Evolutionary conservation across 805 yeast genomes (phyloP), one percentile per base, ranked within the genome.

Genomic region (Hemisphaericaspora nanyangensis): DNA sequence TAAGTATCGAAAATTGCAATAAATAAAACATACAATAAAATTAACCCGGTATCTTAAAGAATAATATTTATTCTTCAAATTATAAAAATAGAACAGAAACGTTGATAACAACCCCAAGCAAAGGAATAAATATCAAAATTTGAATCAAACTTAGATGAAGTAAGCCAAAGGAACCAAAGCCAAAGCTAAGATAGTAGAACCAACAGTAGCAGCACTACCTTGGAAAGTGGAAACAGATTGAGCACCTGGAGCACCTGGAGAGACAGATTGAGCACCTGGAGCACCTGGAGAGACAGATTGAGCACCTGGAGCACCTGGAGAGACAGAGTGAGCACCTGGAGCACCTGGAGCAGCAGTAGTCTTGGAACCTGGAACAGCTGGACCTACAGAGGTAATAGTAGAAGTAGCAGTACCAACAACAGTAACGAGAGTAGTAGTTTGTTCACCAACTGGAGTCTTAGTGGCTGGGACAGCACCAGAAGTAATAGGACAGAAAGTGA

Each of bases 161-260:
- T 58, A 60, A 39, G 63, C 69, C 43, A 60, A 56, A 40, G 70
- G 62, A 35, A 63, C 44, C 42, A 61, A 56, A 33, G 55, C 48
- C 31, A 56, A 40, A 30, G 65, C 67, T 24, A 52, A 39, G 44
- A 54, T 42, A 17, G 67, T 59, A 24, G 56, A 53, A 29, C 47
- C 46, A 32, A 41, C 35, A 33, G 40, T 45, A 37, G 43, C 39
- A 42, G 52, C 61, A 31, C 51, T 59, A 41, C 55, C 61, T 40
- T 51, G 55, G 50, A 45, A 58, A 34, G 63, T 32, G 30, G 46
- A 39, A 34, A 33, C 37, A 29, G 54, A 32, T 22, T 35, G 37
- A 30, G 40, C 37, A 24, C 39, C 36, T 28, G 40, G 38, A 22
- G 35, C 33, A 25, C 19, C 34, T 29, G 48, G 40, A 31, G 35